phyloP scores from a whole-genome alignment of 208 protist genomes.

The Entamoeba invadens region DNA sequence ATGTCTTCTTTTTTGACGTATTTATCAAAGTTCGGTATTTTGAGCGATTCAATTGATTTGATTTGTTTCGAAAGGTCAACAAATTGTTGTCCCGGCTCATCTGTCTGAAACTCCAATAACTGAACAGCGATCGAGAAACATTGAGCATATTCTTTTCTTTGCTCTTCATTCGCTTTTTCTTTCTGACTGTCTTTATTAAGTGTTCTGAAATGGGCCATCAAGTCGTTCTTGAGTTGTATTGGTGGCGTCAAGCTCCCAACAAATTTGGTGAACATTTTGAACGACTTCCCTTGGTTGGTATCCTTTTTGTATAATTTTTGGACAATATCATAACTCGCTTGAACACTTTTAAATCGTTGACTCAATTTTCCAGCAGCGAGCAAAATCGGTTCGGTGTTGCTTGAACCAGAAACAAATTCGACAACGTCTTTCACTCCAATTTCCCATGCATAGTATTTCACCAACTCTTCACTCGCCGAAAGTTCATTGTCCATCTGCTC shows the following conservation, averaged over 20 bases:
- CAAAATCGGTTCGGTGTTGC: background rate
- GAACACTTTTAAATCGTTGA: background rate
- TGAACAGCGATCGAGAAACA: background rate
- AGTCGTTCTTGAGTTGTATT: background rate
- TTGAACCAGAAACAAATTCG: background rate
- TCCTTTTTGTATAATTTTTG: background rate
- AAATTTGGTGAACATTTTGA: background rate
- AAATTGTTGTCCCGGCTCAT: background rate
- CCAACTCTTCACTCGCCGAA: background rate
- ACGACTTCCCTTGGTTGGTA: background rate
- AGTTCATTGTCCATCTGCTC: background rate
- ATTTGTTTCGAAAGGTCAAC: background rate
- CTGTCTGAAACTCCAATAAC: background rate
- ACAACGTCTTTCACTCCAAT: background rate
- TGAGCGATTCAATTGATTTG: background rate
- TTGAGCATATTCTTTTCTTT: background rate
- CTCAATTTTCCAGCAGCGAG: background rate
- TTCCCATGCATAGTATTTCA: background rate
- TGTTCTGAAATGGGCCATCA: background rate
- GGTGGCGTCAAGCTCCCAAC: background rate
- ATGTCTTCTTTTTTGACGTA: background rate
- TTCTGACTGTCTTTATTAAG: background rate
- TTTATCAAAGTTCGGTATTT: background rate
- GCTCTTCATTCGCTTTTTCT: background rate
- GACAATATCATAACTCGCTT: background rate